phyloP scores from a whole-genome alignment of 1,284 basidiomycete genomes.

The Pseudozyma thailandica region DNA sequence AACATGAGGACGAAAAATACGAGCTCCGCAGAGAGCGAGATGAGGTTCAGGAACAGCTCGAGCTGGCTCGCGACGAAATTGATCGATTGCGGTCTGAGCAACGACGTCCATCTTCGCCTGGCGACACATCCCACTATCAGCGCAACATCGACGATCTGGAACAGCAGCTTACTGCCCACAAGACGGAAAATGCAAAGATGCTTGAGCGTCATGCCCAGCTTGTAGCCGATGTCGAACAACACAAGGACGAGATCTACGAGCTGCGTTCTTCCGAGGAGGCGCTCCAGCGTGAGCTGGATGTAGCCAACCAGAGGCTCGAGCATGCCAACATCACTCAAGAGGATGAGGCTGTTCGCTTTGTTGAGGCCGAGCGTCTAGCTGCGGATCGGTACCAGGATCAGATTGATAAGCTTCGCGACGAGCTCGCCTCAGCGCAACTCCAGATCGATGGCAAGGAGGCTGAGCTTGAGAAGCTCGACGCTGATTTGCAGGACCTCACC shows the following conservation, averaged over 20 bases:
- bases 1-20: slow-evolving; percentile 57
- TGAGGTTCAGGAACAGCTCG: slow-evolving; percentile 49
- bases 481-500: slow-evolving; percentile 44
- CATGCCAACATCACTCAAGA: slow-evolving; percentile 53
- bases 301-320: slow-evolving; percentile 50
- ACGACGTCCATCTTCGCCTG: slow-evolving; percentile 23
- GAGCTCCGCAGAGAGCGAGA: slow-evolving; percentile 50
- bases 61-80: slow-evolving; percentile 36
- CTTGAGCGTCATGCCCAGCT: slow-evolving; percentile 51
- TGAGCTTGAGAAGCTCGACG: slow-evolving; percentile 59
- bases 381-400: slow-evolving; percentile 50
- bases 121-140: slow-evolving; percentile 26
- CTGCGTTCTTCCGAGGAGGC: slow-evolving; percentile 47
- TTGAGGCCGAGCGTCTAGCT: slow-evolving; percentile 39
- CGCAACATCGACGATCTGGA: slow-evolving; percentile 49
- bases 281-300: slow-evolving; percentile 50
- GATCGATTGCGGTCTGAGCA: slow-evolving; percentile 26
- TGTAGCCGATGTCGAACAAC: slow-evolving; percentile 46
- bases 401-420: slow-evolving; percentile 55
- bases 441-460: slow-evolving; percentile 58
- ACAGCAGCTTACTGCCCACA: slow-evolving; percentile 48
- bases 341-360: slow-evolving; percentile 41
- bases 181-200: slow-evolving; percentile 53
- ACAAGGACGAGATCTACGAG: slow-evolving; percentile 53
- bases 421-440: slow-evolving; percentile 60